Conservation (phyloP, 164 flowering plant species). For the Dillenia turbinata region DNA sequence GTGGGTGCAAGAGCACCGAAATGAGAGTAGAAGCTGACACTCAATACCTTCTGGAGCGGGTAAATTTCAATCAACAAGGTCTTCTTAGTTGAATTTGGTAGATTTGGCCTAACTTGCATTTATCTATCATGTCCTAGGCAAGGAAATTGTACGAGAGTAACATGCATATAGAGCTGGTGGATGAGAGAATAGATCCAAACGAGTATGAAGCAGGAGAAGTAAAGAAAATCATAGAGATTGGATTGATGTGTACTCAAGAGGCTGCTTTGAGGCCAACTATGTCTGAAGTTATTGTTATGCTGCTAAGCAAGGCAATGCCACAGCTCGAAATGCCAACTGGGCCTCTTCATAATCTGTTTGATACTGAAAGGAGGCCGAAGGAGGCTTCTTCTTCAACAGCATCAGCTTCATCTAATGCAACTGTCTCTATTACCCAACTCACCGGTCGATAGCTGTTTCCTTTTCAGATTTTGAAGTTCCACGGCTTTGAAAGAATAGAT, state of each 20-base stretch:
- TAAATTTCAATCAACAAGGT: slow-evolving; percentile 9
- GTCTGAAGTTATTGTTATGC: slow-evolving; percentile 43
- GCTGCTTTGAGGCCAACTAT: slow-evolving; percentile 39
- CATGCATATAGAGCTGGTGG: slow-evolving; percentile 28
- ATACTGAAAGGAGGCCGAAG: slow-evolving; percentile 6
- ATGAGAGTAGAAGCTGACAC: slow-evolving; percentile 16
- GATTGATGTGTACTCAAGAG: slow-evolving; percentile 37
- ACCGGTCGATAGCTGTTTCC: slow-evolving; percentile 13
- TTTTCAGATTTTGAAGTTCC: too few relatives aligned
- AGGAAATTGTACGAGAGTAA: slow-evolving; percentile 38
- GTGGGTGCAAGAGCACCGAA: slow-evolving; percentile 43
- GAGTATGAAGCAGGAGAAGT: slow-evolving; percentile 27
- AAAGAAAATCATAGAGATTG: slow-evolving; percentile 37
- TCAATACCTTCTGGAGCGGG: slow-evolving; percentile 54
- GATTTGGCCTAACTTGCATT: too few relatives aligned
- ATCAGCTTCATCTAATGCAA: slow-evolving; percentile 34
- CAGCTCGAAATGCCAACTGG: slow-evolving; percentile 9
- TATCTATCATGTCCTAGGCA: slow-evolving; percentile 18
- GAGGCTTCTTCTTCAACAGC: slow-evolving; percentile 18
- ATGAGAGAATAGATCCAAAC: slow-evolving; percentile 24
- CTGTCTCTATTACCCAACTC: slow-evolving; percentile 15
- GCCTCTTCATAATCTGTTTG: slow-evolving; percentile 24
- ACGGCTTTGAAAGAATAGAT: too few relatives aligned
- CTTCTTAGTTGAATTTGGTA: not conserved
- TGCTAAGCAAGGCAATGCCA: slow-evolving; percentile 14